Evolutionary conservation across 441 rosid genomes (phyloP).

Genomic region (Erodium trifolium): DNA sequence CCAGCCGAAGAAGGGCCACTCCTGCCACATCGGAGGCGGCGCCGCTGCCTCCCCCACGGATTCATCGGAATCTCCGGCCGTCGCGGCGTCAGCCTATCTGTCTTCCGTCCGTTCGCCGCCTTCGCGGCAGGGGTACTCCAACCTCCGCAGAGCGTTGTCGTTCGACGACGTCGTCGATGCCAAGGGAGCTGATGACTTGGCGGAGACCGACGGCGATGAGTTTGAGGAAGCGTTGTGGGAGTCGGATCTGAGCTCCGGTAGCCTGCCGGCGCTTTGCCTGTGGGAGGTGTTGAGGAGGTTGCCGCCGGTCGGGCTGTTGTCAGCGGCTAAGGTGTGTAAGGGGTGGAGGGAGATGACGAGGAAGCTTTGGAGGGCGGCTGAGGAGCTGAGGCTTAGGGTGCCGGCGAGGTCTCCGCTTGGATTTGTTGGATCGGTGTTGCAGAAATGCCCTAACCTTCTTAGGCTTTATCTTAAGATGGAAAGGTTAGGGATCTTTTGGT

Average conservation of each 20-base stretch:
- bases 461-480: constrained; percentile 63
- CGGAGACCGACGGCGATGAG: constrained; percentile 30
- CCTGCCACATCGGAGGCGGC: constrained; percentile 32
- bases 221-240: constrained; percentile 19
- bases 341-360: constrained; percentile 73
- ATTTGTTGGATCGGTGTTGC: constrained; percentile 66
- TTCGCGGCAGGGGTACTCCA: constrained; percentile 36
- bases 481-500: constrained; percentile 45
- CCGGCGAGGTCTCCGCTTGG: constrained; percentile 57
- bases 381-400: constrained; percentile 69
- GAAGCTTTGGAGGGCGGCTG: constrained; percentile 76
- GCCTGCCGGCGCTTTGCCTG: constrained; percentile 40
- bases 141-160: constrained; percentile 65
- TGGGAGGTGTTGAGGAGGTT: constrained; percentile 80
- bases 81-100: background rate
- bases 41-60: constrained; percentile 15
- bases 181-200: constrained; percentile 27
- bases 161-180: constrained; percentile 55
- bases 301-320: constrained; percentile 55
- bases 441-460: constrained; percentile 69
- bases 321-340: constrained; percentile 72
- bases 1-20: constrained; percentile 83
- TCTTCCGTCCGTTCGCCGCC: constrained; percentile 11
- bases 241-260: constrained; percentile 38
- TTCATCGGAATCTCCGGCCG: background rate